These are phyloP conservation scores for Plenodomus tracheiphilus DNA, from an alignment of 2,329 filamentous ascomycete species.

Conservation along the genomic window DNA sequence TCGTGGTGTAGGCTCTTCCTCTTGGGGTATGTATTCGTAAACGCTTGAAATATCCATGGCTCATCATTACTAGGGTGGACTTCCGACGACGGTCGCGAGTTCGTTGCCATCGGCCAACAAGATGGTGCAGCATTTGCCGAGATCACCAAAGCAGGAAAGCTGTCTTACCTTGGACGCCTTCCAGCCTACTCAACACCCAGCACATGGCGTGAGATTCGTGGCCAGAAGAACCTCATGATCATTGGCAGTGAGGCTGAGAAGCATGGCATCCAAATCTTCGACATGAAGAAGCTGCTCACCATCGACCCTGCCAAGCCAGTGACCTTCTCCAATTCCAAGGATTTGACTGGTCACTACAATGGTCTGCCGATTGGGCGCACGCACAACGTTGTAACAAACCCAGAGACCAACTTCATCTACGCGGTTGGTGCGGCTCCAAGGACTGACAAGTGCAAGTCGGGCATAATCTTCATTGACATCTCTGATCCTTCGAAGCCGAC, in stretches of 20 bases:
- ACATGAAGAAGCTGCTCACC: conserved; percentile 56
- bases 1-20: conserved; percentile 49
- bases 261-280: conserved; percentile 66
- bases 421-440: conserved; percentile 41
- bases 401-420: conserved; percentile 44
- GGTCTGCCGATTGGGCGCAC: conserved; percentile 42
- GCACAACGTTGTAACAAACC: conserved; percentile 46
- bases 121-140: conserved; percentile 61
- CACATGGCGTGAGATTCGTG: conserved; percentile 59
- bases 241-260: conserved; percentile 46
- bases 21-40: conserved; percentile 47
- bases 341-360: conserved; percentile 40
- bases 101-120: conserved; percentile 58
- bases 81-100: conserved; percentile 56
- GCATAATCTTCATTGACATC: conserved; percentile 64
- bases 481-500: conserved; percentile 57
- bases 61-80: conserved; percentile 50
- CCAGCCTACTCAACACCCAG: conserved; percentile 52
- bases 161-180: conserved; percentile 58
- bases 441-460: conserved; percentile 52
- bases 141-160: conserved; percentile 54
- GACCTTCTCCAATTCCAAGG: conserved; percentile 38
- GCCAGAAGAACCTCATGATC: conserved; percentile 49
- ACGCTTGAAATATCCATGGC: not conserved
- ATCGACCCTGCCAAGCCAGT: conserved; percentile 41